Evolutionary conservation across 345 rosid species (phyloP).

Genomic region (Lumnitzera littorea): DNA sequence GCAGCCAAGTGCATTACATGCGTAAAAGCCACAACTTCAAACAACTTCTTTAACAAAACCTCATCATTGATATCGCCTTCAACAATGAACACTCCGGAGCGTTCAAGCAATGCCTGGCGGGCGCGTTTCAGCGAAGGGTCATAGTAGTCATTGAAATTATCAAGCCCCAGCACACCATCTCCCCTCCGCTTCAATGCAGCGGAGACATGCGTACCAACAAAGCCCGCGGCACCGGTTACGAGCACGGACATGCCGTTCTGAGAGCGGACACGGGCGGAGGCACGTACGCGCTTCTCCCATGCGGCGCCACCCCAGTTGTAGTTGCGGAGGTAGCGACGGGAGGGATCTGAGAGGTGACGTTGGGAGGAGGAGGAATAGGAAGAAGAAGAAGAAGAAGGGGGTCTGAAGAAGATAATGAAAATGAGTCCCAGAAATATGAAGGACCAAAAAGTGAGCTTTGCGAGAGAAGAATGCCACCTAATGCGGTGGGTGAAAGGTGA

Average conservation of each 20-base stretch:
- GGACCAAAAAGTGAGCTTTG: slow-evolving; percentile 81
- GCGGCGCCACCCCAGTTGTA: slow-evolving; percentile 69
- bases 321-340: slow-evolving; percentile 79
- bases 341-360: slow-evolving; percentile 44
- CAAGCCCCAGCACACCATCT: slow-evolving; percentile 79
- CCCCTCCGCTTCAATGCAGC: slow-evolving; percentile 77
- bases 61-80: slow-evolving; percentile 90
- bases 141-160: slow-evolving; percentile 86
- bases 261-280: slow-evolving; percentile 65
- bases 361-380: slow-evolving; percentile 9
- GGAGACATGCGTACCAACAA: slow-evolving; percentile 90
- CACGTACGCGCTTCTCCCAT: slow-evolving; percentile 61
- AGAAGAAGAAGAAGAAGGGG: slow-evolving; percentile 36
- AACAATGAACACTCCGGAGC: slow-evolving; percentile 65
- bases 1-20: slow-evolving; percentile 80
- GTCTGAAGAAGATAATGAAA: slow-evolving; percentile 76
- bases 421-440: slow-evolving; percentile 64
- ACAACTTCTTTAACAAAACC: slow-evolving; percentile 56
- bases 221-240: slow-evolving; percentile 92
- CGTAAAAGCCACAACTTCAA: slow-evolving; percentile 67
- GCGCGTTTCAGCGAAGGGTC: slow-evolving; percentile 81
- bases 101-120: slow-evolving; percentile 76
- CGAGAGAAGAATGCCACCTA: slow-evolving; percentile 68
- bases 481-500: slow-evolving; percentile 45
- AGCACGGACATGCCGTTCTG: slow-evolving; percentile 61